These are phyloP conservation scores for Neobulgaria alba DNA, from an alignment of 2,329 filamentous ascomycete genomes.

Conservation along the genomic window DNA sequence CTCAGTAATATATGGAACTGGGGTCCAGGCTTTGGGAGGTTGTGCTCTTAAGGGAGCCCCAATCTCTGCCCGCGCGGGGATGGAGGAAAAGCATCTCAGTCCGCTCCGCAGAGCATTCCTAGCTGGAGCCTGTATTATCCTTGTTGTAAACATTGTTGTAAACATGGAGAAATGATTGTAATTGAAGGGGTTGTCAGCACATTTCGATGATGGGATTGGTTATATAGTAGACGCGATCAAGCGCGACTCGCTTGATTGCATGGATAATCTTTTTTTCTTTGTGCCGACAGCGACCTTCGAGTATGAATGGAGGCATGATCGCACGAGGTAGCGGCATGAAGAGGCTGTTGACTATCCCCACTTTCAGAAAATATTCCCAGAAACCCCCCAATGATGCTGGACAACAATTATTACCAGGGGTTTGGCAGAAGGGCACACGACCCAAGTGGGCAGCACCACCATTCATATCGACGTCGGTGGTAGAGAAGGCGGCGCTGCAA, in stretches of 20 bases:
- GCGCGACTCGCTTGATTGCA: slow-evolving; percentile 16
- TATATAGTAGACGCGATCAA: slow-evolving; percentile 14
- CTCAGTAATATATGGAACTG: slow-evolving; percentile 46
- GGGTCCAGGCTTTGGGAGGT: slow-evolving; percentile 32
- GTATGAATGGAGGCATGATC: slow-evolving; percentile 21
- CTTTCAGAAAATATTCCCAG: background rate
- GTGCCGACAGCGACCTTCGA: slow-evolving; percentile 1
- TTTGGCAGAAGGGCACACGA: too few species aligned
- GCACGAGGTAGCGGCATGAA: slow-evolving; percentile 17
- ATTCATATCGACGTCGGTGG: too few species aligned
- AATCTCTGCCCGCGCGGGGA: slow-evolving; percentile 13
- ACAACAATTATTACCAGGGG: background rate
- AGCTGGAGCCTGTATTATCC: slow-evolving; percentile 19
- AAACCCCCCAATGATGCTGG: background rate
- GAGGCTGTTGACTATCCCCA: slow-evolving; percentile 4
- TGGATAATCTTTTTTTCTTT: slow-evolving; percentile 2
- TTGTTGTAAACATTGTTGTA: slow-evolving; percentile 23
- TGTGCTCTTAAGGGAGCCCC: slow-evolving; percentile 10
- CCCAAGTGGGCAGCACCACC: too few species aligned
- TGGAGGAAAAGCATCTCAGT: slow-evolving; percentile 21
- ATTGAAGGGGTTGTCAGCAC: background rate
- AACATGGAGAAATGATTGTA: background rate
- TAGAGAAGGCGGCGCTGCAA: background rate
- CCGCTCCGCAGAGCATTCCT: slow-evolving; percentile 15
- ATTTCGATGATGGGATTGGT: slow-evolving; percentile 2